Percentiles rank a stretch among this genome's conserved stretches.
Conservation (phyloP, 169 alveolate species). For the Plasmodium falciparum region DNA sequence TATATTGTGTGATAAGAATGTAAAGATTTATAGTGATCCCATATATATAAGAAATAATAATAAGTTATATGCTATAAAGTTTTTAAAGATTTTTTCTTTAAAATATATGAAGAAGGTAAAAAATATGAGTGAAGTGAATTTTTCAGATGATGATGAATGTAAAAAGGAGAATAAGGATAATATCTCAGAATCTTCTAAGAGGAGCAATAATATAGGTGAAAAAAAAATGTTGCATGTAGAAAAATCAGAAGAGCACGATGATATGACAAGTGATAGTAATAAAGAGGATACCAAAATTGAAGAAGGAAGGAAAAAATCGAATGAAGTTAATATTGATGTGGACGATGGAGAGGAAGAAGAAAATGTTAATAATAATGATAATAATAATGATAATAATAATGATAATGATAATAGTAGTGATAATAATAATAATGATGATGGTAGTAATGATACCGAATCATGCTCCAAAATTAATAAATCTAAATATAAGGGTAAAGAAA, state of each 20-base stretch:
- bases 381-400: constrained; percentile 9
- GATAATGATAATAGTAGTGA: not conserved
- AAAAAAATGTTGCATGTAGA: not conserved
- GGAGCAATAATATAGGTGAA: not conserved
- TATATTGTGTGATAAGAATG: constrained; percentile 55
- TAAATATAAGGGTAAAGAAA: not conserved
- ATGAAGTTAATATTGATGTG: not conserved
- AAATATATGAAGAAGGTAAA: constrained; percentile 48
- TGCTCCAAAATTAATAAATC: not conserved
- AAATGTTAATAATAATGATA: not conserved
- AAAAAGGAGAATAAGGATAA: constrained; percentile 2
- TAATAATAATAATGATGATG: not conserved
- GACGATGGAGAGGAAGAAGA: no score
- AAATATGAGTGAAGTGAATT: constrained; percentile 32
- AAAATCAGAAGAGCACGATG: not conserved
- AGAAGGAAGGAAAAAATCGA: not conserved
- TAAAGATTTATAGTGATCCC: constrained; percentile 52
- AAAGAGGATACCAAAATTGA: not conserved
- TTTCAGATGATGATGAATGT: constrained; percentile 22
- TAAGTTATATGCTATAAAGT: constrained; percentile 58
- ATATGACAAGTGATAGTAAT: not conserved
- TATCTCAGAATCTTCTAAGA: not conserved
- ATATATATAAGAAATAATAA: constrained; percentile 48
- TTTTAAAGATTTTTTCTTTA: constrained; percentile 52
- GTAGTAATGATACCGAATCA: not conserved